Base-by-base conservation (phyloP, 2,329 filamentous ascomycete genomes). In the Fonsecaea monophora region DNA sequence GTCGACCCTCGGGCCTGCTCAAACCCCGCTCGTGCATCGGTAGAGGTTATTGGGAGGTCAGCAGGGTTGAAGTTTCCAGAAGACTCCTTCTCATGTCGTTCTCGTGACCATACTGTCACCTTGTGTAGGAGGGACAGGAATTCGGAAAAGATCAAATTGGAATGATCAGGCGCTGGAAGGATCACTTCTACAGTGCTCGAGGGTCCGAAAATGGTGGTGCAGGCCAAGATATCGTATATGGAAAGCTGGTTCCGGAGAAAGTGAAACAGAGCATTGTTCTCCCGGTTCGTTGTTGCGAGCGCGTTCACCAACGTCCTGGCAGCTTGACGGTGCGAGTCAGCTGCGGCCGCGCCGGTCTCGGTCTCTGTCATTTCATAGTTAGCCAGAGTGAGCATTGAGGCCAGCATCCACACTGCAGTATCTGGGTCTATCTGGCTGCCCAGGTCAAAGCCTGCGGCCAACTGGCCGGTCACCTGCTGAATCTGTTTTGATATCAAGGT, bases 371-470 rank as follows among this genome's bases (percentile, higher is more conserved):
- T 70, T 53, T 70, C 68, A 55, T 70, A 70, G n/a, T 50, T 56
- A 12, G 68, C 65, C 15, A 70, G 56, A 8, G 68, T 70, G 34
- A 70, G 60, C 68, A 70, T 70, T 38, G 68, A 70, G 5, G 68
- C 68, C 7, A 70, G 68, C 68, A 70, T 68, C 65, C 68, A 70
- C 21, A 65, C 68, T 1, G 65, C 68, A 25, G 68, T 70, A n/a
- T 70, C 68, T 25, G 63, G 40, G 48, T 70, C 68, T 53, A 70
- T 70, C 13, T 70, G 62, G 15, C 60, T 68, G 13, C 42, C 56
- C 32, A 70, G 60, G 40, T 70, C 68, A 53, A 42, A 61, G 4
- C 68, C 68, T 7, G 62, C 65, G 34, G 65, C 68, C n/a, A 70
- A 48, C 13, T 64, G 54, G 32, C 65, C 48, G 37, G 65, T 66